These are phyloP conservation scores for Wolfiporia cocos DNA, from an alignment of 1,284 basidiomycete genomes.

Conservation along the genomic window DNA sequence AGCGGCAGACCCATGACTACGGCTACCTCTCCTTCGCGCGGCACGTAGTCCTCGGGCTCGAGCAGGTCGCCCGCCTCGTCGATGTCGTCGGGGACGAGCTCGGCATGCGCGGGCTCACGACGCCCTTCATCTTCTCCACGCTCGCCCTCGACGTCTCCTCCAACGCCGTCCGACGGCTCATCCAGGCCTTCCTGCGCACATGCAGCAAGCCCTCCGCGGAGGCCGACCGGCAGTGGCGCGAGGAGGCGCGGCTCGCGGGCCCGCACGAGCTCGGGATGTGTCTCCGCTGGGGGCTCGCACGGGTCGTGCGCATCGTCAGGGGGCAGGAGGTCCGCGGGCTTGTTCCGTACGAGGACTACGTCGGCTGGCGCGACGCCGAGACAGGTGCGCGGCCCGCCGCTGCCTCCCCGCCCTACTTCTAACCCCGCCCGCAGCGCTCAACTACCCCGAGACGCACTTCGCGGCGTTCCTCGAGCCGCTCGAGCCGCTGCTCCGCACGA, in stretches of 20 bases:
- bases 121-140: slow-evolving; percentile 85
- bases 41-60: slow-evolving; percentile 70
- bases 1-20: slow-evolving; percentile 42
- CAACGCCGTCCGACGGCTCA: slow-evolving; percentile 64
- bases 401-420: slow-evolving; percentile 13
- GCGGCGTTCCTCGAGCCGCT: slow-evolving; percentile 50
- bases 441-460: slow-evolving; percentile 70
- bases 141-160: slow-evolving; percentile 80
- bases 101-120: slow-evolving; percentile 69
- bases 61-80: slow-evolving; percentile 68
- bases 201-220: slow-evolving; percentile 40
- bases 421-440: slow-evolving; percentile 36
- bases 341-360: slow-evolving; percentile 74
- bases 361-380: slow-evolving; percentile 73
- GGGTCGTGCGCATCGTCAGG: slow-evolving; percentile 60
- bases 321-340: slow-evolving; percentile 67
- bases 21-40: slow-evolving; percentile 68
- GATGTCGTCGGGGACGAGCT: slow-evolving; percentile 69
- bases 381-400: slow-evolving; percentile 43
- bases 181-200: slow-evolving; percentile 67
- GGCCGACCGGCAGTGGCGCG: slow-evolving; percentile 56
- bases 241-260: slow-evolving; percentile 77
- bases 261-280: slow-evolving; percentile 85
- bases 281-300: slow-evolving; percentile 78
- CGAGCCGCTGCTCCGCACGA: slow-evolving; percentile 45